Conservation (phyloP, 257 asterid genomes). For the Nicotiana attenuata region DNA sequence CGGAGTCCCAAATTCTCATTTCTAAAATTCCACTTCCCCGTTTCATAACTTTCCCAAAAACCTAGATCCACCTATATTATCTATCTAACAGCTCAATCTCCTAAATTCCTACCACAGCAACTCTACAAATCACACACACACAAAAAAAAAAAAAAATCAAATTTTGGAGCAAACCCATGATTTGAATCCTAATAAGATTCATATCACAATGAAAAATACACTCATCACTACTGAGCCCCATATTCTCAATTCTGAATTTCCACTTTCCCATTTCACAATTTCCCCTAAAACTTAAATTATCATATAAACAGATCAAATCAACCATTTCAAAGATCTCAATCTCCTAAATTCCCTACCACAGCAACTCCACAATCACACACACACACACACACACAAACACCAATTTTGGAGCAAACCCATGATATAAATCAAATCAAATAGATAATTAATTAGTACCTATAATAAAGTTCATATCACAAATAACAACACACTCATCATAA, state of each 20-base stretch:
- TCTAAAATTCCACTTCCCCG: background rate
- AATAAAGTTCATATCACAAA: background rate
- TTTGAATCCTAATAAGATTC: constrained; percentile 40
- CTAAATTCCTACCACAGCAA: too few relatives aligned
- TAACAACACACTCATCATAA: background rate
- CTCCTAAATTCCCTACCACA: background rate
- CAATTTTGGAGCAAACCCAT: background rate
- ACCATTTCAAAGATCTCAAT: background rate
- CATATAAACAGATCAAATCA: background rate
- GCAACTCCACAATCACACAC: background rate
- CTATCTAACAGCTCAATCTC: background rate
- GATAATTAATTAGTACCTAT: background rate
- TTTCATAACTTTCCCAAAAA: background rate
- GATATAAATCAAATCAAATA: background rate
- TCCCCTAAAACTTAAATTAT: background rate
- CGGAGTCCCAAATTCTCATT: background rate
- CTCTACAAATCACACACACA: too few relatives aligned
- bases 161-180: too few relatives aligned
- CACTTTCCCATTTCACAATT: background rate
- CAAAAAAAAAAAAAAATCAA: too few relatives aligned
- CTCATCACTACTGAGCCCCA: background rate
- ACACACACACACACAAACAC: background rate
- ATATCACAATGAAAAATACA: constrained; percentile 45
- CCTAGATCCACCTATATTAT: background rate
- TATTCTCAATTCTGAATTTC: background rate